These are phyloP conservation scores for Leccinum variabile DNA, from an alignment of 1,284 basidiomycete species.

Conservation along the genomic window DNA sequence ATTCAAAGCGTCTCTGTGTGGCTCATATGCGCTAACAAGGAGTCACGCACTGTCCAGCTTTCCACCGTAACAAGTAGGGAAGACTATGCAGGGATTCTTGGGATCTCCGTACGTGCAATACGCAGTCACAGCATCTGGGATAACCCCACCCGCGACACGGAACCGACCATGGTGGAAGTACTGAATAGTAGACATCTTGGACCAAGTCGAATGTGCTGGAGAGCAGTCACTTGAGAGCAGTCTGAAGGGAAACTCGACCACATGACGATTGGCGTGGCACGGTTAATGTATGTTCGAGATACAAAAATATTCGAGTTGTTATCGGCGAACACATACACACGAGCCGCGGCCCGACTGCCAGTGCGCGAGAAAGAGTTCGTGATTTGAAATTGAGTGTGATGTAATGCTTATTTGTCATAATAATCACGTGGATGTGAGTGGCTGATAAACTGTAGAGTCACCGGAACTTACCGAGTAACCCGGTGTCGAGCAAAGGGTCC, in stretches of 20 bases:
- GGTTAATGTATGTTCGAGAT: conserved; percentile 12
- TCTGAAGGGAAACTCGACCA: not conserved
- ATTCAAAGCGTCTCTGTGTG: conserved; percentile 4
- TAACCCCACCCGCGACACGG: conserved; percentile 37
- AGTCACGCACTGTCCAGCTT: conserved; percentile 35
- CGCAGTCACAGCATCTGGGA: conserved; percentile 41
- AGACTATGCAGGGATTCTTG: conserved; percentile 40
- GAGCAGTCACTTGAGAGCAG: not conserved
- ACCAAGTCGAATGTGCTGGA: not conserved
- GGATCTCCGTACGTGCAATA: conserved; percentile 40
- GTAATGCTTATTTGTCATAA: not conserved
- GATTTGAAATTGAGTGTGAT: not conserved
- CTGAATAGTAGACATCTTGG: conserved; percentile 34
- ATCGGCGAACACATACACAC: conserved; percentile 1
- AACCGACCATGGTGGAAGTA: conserved; percentile 41
- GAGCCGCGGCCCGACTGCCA: conserved; percentile 8
- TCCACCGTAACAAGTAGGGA: conserved; percentile 42
- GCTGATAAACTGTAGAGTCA: conserved; percentile 40
- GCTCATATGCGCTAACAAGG: not conserved
- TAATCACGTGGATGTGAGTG: conserved; percentile 16
- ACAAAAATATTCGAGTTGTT: conserved; percentile 2
- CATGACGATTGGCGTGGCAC: conserved; percentile 2
- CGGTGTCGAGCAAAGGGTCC: conserved; percentile 17
- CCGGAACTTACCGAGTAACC: conserved; percentile 30
- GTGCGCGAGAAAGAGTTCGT: not conserved